A percentile compares a stretch with the other conserved stretches of the same genome.
phyloP scores from a whole-genome alignment of 202 grass and related monocot species.

The Zoysia matrella region DNA sequence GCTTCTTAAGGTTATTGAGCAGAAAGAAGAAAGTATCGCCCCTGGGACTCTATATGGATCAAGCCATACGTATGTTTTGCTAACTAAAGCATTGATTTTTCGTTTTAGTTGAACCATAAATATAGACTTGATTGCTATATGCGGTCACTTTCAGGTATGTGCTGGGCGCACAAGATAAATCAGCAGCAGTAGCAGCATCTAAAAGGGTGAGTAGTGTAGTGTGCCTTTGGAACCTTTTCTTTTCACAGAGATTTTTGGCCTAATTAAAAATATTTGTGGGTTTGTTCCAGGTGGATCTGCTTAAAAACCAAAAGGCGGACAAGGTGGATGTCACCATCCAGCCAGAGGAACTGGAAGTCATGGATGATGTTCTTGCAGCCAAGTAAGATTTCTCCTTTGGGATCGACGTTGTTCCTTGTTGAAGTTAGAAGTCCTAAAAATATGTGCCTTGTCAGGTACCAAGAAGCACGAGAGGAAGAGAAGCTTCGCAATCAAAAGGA shows the following conservation, averaged over 20 bases:
- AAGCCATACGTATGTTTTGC: conserved; percentile 4
- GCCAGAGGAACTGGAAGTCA: conserved; percentile 54
- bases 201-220: conserved; percentile 68
- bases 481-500: too few species aligned
- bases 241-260: neutral
- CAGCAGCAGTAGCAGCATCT: conserved; percentile 28
- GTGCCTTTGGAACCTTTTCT: neutral
- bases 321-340: conserved; percentile 99
- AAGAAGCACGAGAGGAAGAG: too few species aligned
- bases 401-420: too few species aligned
- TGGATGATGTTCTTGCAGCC: conserved; percentile 79
- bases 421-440: too few species aligned
- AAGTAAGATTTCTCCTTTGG: conserved; percentile 62
- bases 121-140: neutral
- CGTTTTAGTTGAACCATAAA: neutral
- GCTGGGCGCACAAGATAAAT: conserved; percentile 54
- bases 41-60: too few species aligned
- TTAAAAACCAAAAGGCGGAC: conserved; percentile 89
- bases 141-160: conserved; percentile 62
- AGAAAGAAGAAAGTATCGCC: too few species aligned
- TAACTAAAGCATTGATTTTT: conserved; percentile 19
- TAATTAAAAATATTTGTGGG: neutral
- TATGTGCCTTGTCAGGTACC: too few species aligned
- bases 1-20: too few species aligned
- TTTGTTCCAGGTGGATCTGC: conserved; percentile 81